A percentile compares a stretch with the other conserved stretches of the same genome.
Evolutionary conservation across 2,329 filamentous ascomycete species (phyloP).

Genomic region (Blastomyces emzantsi): DNA sequence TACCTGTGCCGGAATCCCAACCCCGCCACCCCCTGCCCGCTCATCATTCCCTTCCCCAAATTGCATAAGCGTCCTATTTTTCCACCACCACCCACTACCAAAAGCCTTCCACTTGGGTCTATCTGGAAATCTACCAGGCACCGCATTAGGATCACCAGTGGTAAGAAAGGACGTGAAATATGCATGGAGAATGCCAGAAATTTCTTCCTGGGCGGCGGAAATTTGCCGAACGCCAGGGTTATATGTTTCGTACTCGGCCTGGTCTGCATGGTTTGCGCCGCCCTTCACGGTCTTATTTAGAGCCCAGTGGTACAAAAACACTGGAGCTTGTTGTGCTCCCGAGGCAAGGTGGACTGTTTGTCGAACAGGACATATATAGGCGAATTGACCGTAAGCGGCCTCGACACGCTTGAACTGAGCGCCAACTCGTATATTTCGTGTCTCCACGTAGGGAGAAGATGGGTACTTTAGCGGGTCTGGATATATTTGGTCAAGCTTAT

Average conservation of each 20-base stretch:
- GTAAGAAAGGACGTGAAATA: slow-evolving; percentile 45
- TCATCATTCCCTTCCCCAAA: slow-evolving; percentile 44
- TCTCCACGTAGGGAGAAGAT: slow-evolving; percentile 36
- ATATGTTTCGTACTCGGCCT: slow-evolving; percentile 42
- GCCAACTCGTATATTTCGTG: slow-evolving; percentile 30
- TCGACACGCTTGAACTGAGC: slow-evolving; percentile 45
- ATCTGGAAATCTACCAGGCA: slow-evolving; percentile 21
- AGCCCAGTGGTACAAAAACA: slow-evolving; percentile 50
- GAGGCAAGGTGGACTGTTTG: slow-evolving; percentile 38
- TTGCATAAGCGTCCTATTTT: slow-evolving; percentile 31
- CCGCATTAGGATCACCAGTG: slow-evolving; percentile 38
- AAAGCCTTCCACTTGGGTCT: slow-evolving; percentile 34
- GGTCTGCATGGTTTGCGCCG: slow-evolving; percentile 43
- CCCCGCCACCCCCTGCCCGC: slow-evolving; percentile 34
- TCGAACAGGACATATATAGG: slow-evolving; percentile 42
- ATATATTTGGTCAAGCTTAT: slow-evolving; percentile 51
- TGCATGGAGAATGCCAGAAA: slow-evolving; percentile 38
- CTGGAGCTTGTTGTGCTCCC: slow-evolving; percentile 26
- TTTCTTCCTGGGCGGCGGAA: slow-evolving; percentile 35
- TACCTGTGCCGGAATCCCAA: slow-evolving; percentile 35
- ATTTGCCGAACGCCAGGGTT: slow-evolving; percentile 28
- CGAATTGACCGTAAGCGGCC: slow-evolving; percentile 43
- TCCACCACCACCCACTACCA: slow-evolving; percentile 16
- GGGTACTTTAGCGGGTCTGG: slow-evolving; percentile 45
- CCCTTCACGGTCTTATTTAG: slow-evolving; percentile 36